Evolutionary conservation across 2,329 filamentous ascomycete species (phyloP).

Genomic region (Ophiocordyceps camponoti-saundersi): DNA sequence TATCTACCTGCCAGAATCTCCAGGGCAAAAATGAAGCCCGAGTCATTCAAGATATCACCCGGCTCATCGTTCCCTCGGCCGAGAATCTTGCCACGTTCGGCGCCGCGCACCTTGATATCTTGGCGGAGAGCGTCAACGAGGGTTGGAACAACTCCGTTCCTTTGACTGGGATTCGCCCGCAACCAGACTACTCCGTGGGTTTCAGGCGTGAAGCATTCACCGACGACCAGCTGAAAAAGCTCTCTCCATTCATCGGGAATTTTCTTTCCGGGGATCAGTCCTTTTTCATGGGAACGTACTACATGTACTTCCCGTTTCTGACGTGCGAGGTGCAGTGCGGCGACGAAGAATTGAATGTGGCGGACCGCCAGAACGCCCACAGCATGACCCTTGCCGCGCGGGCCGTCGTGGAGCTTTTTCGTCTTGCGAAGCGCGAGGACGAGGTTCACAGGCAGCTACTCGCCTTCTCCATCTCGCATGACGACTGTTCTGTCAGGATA

Average conservation of each 20-base stretch:
- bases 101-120: slow-evolving; percentile 10
- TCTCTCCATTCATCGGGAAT: slow-evolving; percentile 19
- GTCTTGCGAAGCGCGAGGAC: slow-evolving; percentile 14
- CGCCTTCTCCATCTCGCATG: slow-evolving; percentile 22
- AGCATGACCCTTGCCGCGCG: slow-evolving; percentile 22
- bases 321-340: slow-evolving; percentile 30
- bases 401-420: slow-evolving; percentile 21
- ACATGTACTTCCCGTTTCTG: slow-evolving; percentile 32
- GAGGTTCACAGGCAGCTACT: slow-evolving; percentile 24
- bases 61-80: slow-evolving; percentile 20
- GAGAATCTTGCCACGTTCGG: slow-evolving; percentile 13
- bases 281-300: slow-evolving; percentile 25
- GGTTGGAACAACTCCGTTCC: slow-evolving; percentile 22
- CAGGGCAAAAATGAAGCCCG: slow-evolving; percentile 13
- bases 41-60: slow-evolving; percentile 20
- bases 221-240: slow-evolving; percentile 20
- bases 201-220: slow-evolving; percentile 24
- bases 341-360: slow-evolving; percentile 15
- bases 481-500: slow-evolving; percentile 14
- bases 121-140: slow-evolving; percentile 24
- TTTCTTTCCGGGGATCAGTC: slow-evolving; percentile 15
- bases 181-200: slow-evolving; percentile 26
- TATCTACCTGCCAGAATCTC: slow-evolving; percentile 14
- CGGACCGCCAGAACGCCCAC: slow-evolving; percentile 22
- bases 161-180: slow-evolving; percentile 16